A percentile compares a stretch with the other conserved stretches of the same genome.
Evolutionary conservation across 1,284 basidiomycete species (phyloP).

Genomic region (Cutaneotrichosporon sp.): DNA sequence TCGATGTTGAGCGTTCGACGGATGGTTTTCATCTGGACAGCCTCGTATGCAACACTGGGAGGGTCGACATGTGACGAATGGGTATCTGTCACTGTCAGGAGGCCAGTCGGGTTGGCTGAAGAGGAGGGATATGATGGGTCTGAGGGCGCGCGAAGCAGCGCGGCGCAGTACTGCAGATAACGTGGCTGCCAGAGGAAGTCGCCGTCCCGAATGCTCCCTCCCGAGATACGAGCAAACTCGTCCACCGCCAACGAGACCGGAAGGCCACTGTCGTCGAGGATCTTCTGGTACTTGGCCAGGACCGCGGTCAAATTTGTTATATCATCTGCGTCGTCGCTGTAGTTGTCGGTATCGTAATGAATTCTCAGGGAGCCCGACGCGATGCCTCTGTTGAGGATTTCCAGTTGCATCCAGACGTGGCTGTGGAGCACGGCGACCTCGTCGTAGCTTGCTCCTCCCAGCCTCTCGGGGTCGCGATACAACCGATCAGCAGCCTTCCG

Average conservation of each 20-base stretch:
- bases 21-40: slow-evolving; percentile 62
- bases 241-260: slow-evolving; percentile 29
- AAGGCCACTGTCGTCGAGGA: slow-evolving; percentile 47
- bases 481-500: slow-evolving; percentile 55
- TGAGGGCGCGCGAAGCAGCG: slow-evolving; percentile 36
- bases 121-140: slow-evolving; percentile 4
- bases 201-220: slow-evolving; percentile 26
- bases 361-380: slow-evolving; percentile 61
- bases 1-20: slow-evolving; percentile 63
- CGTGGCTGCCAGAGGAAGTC: slow-evolving; percentile 67
- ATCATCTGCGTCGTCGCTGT: slow-evolving; percentile 51
- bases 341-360: slow-evolving; percentile 26
- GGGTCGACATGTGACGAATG: slow-evolving; percentile 21
- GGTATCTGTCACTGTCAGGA: slow-evolving; percentile 13
- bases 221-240: slow-evolving; percentile 31
- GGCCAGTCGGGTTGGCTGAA: slow-evolving; percentile 8
- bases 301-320: slow-evolving; percentile 63
- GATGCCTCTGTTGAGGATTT: slow-evolving; percentile 66
- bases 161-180: slow-evolving; percentile 58
- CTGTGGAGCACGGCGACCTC: slow-evolving; percentile 64
- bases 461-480: slow-evolving; percentile 45
- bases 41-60: slow-evolving; percentile 60
- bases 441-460: slow-evolving; percentile 61
- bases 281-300: slow-evolving; percentile 59
- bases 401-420: slow-evolving; percentile 64